Conservation (phyloP, 768 basidiomycete genomes). For the Serpula lacrymans region DNA sequence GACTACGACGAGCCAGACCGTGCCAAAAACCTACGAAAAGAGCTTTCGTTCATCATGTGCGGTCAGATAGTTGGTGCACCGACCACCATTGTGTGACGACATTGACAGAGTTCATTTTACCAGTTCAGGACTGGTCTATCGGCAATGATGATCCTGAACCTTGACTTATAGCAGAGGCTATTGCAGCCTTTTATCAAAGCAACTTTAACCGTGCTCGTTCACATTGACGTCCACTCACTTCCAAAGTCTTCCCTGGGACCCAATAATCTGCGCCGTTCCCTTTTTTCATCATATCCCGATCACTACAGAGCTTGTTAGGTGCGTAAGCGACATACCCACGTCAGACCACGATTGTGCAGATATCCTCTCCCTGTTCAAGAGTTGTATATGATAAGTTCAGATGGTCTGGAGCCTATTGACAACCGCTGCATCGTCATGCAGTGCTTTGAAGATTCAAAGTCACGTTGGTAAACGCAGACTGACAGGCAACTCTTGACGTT, state of each 20-base stretch:
- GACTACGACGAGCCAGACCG: conserved; percentile 20
- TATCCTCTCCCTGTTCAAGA: conserved; percentile 10
- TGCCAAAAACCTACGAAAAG: conserved; percentile 15
- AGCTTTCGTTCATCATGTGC: conserved; percentile 26
- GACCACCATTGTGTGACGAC: conserved; percentile 30
- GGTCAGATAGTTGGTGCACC: conserved; percentile 20
- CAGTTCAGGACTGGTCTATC: conserved; percentile 17
- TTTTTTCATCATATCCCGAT: conserved; percentile 33
- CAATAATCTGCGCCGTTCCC: conserved; percentile 30
- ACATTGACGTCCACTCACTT: conserved; percentile 11
- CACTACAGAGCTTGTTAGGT: conserved; percentile 28
- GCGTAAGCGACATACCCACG: conserved; percentile 6
- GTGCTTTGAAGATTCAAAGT: too few relatives aligned
- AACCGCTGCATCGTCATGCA: conserved; percentile 7
- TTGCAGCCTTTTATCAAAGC: conserved; percentile 31
- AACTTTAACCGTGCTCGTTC: conserved; percentile 11
- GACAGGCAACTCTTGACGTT: too few relatives aligned
- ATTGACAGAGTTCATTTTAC: conserved; percentile 18
- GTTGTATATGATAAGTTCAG: conserved; percentile 14
- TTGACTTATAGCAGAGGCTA: conserved; percentile 28
- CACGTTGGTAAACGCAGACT: too few relatives aligned
- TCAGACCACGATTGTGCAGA: conserved; percentile 11
- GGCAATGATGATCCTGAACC: conserved; percentile 22
- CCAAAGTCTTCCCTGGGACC: conserved; percentile 32
- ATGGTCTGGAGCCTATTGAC: too few relatives aligned